Evolutionary conservation across 352 stramenopile genomes (phyloP).

Genomic region (Pythium aquatile): DNA sequence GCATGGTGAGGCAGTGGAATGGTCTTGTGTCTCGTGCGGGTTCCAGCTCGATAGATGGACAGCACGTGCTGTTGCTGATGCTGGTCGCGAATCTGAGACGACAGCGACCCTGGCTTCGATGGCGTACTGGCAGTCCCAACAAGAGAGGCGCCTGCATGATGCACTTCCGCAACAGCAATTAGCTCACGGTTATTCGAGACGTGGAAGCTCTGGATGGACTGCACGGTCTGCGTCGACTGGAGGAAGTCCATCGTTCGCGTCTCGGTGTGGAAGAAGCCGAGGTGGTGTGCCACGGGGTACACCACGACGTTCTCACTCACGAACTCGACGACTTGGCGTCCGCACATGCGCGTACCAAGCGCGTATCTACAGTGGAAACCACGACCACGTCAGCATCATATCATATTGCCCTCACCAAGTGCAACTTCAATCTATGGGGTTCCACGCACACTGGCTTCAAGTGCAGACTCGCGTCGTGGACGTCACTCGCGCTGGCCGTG

Average conservation of each 20-base stretch:
- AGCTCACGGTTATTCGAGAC: conserved; percentile 68
- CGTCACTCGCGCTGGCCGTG: background rate
- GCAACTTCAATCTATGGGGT: background rate
- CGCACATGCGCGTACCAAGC: conserved; percentile 27
- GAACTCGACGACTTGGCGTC: conserved; percentile 49
- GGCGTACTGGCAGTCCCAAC: background rate
- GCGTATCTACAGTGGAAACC: conserved; percentile 34
- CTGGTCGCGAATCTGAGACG: conserved; percentile 27
- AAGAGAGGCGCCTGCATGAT: conserved; percentile 23
- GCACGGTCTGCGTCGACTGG: conserved; percentile 48
- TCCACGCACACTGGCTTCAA: conserved; percentile 14
- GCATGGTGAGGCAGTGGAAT: conserved; percentile 51
- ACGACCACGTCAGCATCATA: background rate
- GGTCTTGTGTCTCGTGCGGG: conserved; percentile 41
- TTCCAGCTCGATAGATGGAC: conserved; percentile 60
- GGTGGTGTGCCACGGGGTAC: conserved; percentile 67
- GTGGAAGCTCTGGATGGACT: conserved; percentile 63
- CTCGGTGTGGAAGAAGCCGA: conserved; percentile 63
- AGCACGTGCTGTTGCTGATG: conserved; percentile 47
- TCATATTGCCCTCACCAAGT: background rate
- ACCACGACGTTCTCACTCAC: conserved; percentile 51
- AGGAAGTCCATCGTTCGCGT: conserved; percentile 70
- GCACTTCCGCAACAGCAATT: conserved; percentile 62
- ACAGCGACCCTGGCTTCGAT: background rate
- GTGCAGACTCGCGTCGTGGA: conserved; percentile 14